Evolutionary conservation across 345 rosid species (phyloP), one percentile per base, ranked within the genome.

Genomic region (Diplotaxis tenuifolia): DNA sequence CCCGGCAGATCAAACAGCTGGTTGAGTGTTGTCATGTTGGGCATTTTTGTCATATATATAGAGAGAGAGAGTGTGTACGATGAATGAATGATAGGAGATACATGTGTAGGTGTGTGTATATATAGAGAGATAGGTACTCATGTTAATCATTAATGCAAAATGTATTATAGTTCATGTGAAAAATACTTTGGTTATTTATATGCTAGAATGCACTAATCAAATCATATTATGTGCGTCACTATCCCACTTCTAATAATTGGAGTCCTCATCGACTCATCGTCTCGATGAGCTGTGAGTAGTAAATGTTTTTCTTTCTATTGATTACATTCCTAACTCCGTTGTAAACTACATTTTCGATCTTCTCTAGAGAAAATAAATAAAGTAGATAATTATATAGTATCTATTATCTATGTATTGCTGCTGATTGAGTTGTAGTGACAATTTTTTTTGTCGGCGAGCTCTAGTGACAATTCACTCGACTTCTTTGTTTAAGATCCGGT

Each of bases 1-100:
- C 93, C 95, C n/a, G 97, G 89, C 56, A 85, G 88, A 83, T 89
- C 93, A 75, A 89, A 82, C 62, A 84, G 81, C 64, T 83, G 86
- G 75, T 77, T 86, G 65, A 88, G 62, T 63, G 86, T 80, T 50
- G 90, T 82, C 95, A 94, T 83, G 72, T 57, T 72, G 38, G 54
- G 70, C 47, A 69, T 67, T 49, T 27, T 72, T 53, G 62, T 66
- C 61, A 67, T 68, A 47, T 68, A 47, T 18, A 16, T 20, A 47
- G 53, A 47, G 53, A 74, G 71, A 66, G 59, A 23, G n/a, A 5
- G n/a, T n/a, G 50, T 42, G 50, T 42, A 42, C 18, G 50, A 42
- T n/a, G 50, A 42, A 42, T n/a, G 50, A 42, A 42, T 42, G 50
- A 42, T 42, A n/a, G 50, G 34, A 29, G 34, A 6, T 29, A 29